Base-by-base conservation (phyloP, 2,329 filamentous ascomycete genomes). In the Fusarium pseudocircinatum region DNA sequence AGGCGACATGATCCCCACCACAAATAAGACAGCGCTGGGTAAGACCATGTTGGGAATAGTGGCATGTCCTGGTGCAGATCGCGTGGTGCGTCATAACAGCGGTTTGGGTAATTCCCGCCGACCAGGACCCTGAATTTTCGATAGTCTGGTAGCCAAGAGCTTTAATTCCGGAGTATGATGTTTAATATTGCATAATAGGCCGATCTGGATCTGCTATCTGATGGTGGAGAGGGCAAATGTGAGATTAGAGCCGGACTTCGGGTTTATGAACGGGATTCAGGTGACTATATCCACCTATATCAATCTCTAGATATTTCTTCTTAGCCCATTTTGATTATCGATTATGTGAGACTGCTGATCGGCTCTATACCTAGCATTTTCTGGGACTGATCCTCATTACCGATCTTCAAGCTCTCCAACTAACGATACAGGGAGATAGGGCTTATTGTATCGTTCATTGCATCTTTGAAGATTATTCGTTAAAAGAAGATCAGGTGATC, bases 1-100 rank as follows among this genome's bases (percentile, higher is more conserved):
- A 63, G 42, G 64, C 64, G 63, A 24, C 7, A 30, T 50, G 9
- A n/a, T 54, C 49, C 42, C 56, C 54, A 42, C 64, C 43, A 24
- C 7, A 39, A n/a, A 44, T 8, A 10, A 26, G 44, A 69, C 20
- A 69, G 63, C 66, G 66, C 64, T 39, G 36, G 22, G 42, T 69
- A 22, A 39, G 37, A 40, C 66, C 64, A 40, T 16, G 42, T 69
- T 63, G 64, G 66, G 66, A 42, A 69, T 69, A 63, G 66, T 28
- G 64, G 34, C 64, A 46, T 24, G 13, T 24, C 14, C 46, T 20
- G 57, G 47, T 5, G 64, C n/a, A 44, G 63, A 69, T 69, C 57
- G 7, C 34, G 37, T 44, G 47, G 49, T 28, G 49, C 32, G 34
- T 28, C 46, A 42, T 36, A 37, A 40, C 28, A 22, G 16, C 10